These are phyloP conservation scores for Paecilomyces dactylethromorphus DNA, from an alignment of 2,329 filamentous ascomycete species.

Conservation along the genomic window DNA sequence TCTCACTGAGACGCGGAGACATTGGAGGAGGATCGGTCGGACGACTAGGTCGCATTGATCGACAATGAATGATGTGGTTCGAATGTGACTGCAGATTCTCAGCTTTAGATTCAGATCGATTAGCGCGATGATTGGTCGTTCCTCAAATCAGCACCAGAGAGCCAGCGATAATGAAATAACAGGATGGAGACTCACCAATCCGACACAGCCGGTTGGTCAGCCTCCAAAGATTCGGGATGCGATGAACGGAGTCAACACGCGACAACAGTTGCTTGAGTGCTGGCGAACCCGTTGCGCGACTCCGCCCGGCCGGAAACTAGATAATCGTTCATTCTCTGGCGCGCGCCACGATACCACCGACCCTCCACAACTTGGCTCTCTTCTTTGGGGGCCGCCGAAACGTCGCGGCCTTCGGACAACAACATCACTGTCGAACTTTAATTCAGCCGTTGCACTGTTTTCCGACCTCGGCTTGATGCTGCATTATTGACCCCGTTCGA, in stretches of 20 bases:
- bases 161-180: neutral
- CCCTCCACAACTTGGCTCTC: neutral
- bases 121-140: neutral
- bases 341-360: neutral
- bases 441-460: neutral
- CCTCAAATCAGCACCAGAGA: neutral
- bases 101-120: neutral
- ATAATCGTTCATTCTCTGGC: neutral
- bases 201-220: neutral
- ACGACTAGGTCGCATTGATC: neutral
- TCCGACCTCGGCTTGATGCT: neutral
- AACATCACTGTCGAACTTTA: neutral
- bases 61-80: neutral
- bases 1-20: neutral
- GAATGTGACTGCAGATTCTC: neutral
- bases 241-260: neutral
- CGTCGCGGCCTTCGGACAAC: neutral
- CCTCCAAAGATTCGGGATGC: neutral
- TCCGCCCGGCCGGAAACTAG: neutral
- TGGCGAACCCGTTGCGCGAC: neutral
- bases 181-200: neutral
- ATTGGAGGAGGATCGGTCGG: no score
- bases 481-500: neutral
- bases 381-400: neutral
- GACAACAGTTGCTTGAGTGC: neutral